Evolutionary conservation across 2,329 filamentous ascomycete genomes (phyloP).

Genomic region (Sclerotiophoma versabilis): DNA sequence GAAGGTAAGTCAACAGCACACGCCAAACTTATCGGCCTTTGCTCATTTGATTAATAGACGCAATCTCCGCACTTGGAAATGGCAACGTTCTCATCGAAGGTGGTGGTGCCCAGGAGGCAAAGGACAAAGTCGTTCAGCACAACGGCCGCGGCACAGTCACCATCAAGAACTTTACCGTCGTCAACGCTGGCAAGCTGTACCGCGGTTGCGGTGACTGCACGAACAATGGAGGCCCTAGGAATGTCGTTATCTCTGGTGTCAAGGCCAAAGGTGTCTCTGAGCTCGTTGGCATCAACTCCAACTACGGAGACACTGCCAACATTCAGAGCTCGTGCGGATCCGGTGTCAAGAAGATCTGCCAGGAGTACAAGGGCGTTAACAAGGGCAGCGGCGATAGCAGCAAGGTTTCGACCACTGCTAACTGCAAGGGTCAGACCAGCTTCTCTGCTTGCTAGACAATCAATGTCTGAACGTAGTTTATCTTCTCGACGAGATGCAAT

Average conservation of each 20-base stretch:
- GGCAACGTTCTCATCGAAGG: slow-evolving; percentile 44
- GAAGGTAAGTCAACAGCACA: slow-evolving; percentile 12
- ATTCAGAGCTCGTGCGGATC: slow-evolving; percentile 49
- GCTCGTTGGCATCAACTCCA: slow-evolving; percentile 55
- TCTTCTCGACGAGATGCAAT: no score
- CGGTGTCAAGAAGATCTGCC: slow-evolving; percentile 21
- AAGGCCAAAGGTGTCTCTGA: slow-evolving; percentile 45
- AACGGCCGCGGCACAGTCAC: slow-evolving; percentile 40
- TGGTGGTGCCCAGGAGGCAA: slow-evolving; percentile 35
- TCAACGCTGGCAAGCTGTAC: slow-evolving; percentile 56
- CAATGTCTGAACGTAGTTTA: no score
- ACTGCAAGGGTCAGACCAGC: slow-evolving; percentile 15
- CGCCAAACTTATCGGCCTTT: no score
- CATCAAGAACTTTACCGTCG: slow-evolving; percentile 50
- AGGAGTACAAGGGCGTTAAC: slow-evolving; percentile 22
- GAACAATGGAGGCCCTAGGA: slow-evolving; percentile 54
- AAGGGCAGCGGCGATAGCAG: slow-evolving; percentile 11
- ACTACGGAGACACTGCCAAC: slow-evolving; percentile 55
- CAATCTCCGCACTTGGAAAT: slow-evolving; percentile 28
- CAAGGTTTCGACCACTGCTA: slow-evolving; percentile 13
- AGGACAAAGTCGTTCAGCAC: slow-evolving; percentile 44
- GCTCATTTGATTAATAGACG: slow-evolving; percentile 8
- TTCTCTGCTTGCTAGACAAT: slow-evolving; percentile 10
- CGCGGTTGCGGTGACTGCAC: slow-evolving; percentile 53
- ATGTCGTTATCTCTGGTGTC: slow-evolving; percentile 50